Base-by-base conservation (phyloP, 2,329 filamentous ascomycete genomes). In the Botrytis elliptica region DNA sequence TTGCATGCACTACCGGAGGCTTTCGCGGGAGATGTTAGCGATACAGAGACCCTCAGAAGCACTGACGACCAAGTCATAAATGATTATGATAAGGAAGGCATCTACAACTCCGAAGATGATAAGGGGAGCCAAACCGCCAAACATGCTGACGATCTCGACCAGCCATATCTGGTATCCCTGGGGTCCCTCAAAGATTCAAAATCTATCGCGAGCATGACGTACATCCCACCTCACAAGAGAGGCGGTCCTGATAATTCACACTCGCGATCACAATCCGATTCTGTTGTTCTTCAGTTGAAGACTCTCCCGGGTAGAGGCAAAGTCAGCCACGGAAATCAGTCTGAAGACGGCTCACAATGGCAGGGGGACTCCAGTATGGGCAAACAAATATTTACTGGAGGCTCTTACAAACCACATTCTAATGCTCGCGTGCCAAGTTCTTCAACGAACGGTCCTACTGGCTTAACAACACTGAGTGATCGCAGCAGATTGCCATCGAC, bases 151-250 rank as follows among this genome's bases (percentile, higher is more conserved):
- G n/a, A n/a, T n/a, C n/a, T n/a, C n/a, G n/a, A n/a, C 8, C 2
- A 55, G 4, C 14, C 8, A 6, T 25, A 29, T 14, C 2, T 10
- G 5, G 9, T 14, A 55, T n/a, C n/a, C n/a, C n/a, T n/a, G n/a
- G n/a, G n/a, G 2, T 25, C 38, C 2, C 9, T 25, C 10, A 1
- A 29, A 5, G 29, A 7, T 1, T 20, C 33, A 38, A 9, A 4
- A 0, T 0, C 16, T 42, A 2, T n/a, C 2, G 4, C 3, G 18
- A 57, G 29, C 4, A 3, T 1, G 1, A 2, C 29, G 3, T 68
- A 68, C 2, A 33, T 57, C n/a, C 65, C 36, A 57, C 65, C 65
- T n/a, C 25, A 68, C 1, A 68, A 57, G 16, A 68, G 65, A 9
- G 25, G 10, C 2, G 4, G 4, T 4, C 1, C 2, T 29, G 49